Percentiles rank a stretch among this genome's conserved stretches.
Evolutionary conservation across 192 early-diverging fungal species (phyloP).

Genomic region (Linnemannia exigua): DNA sequence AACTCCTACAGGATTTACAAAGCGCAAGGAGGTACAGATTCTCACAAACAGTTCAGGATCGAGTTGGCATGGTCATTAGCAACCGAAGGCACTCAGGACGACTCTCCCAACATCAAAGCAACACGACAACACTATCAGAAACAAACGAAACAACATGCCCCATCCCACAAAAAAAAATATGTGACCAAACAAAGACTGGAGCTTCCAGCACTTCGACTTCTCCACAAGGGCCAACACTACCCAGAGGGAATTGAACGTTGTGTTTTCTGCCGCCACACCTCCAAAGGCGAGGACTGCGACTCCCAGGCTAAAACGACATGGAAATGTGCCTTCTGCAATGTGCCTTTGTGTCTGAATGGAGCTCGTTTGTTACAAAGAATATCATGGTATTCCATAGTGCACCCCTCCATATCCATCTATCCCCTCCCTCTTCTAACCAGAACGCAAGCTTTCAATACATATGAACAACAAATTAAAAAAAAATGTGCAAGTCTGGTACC

Average conservation of each 20-base stretch:
- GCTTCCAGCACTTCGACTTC: neutral
- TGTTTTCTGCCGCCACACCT: neutral
- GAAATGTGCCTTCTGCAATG: no score
- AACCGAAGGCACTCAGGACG: neutral
- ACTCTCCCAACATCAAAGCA: neutral
- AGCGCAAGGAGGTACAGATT: neutral
- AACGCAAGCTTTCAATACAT: no score
- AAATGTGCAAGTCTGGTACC: no score
- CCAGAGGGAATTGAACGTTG: neutral
- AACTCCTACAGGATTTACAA: conserved; percentile 16
- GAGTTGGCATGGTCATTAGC: neutral
- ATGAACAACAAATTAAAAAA: no score
- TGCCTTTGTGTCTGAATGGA: no score
- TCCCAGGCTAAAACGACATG: no score
- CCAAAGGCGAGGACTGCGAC: neutral
- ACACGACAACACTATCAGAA: neutral
- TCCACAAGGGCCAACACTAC: neutral
- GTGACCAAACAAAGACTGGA: neutral
- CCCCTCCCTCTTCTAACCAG: no score
- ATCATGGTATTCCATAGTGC: no score
- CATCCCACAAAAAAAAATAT: neutral
- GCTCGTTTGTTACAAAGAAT: no score
- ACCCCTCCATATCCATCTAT: no score
- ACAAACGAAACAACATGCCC: neutral
- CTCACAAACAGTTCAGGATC: conserved; percentile 17